A percentile compares a stretch with the other conserved stretches of the same genome.
Conservation (phyloP, 2,329 filamentous ascomycete species). For the Dissoconium aciculare region DNA sequence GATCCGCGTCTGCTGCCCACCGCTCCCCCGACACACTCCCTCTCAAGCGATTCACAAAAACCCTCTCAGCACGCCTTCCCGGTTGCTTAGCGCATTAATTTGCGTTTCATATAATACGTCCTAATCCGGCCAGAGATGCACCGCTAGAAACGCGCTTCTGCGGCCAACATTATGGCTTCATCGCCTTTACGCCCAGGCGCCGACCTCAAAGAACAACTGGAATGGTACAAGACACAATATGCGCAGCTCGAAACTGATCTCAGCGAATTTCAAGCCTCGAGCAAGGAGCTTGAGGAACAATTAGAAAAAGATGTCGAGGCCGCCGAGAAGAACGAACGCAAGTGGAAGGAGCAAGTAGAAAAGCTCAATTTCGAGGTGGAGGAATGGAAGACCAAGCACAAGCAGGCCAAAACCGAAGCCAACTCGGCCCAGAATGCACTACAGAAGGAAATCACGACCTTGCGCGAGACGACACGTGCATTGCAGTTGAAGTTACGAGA, state of each 20-base stretch:
- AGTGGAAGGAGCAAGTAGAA: conserved; percentile 76
- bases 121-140: conserved; percentile 20
- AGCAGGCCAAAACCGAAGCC: conserved; percentile 80
- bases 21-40: too few species aligned
- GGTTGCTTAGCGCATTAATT: too few species aligned
- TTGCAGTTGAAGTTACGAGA: conserved; percentile 76
- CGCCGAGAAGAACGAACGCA: conserved; percentile 81
- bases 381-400: conserved; percentile 99
- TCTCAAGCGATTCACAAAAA: too few species aligned
- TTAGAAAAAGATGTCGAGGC: conserved; percentile 92
- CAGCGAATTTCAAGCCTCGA: conserved; percentile 84
- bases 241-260: conserved; percentile 83
- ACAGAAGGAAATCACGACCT: conserved; percentile 87
- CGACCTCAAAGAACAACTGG: conserved; percentile 55
- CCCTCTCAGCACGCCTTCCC: too few species aligned
- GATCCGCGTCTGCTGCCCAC: too few species aligned
- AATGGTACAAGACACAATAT: conserved; percentile 94
- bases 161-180: conserved; percentile 19
- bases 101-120: too few species aligned
- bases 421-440: conserved; percentile 69
- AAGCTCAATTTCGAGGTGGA: conserved; percentile 75
- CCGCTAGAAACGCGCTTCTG: conserved; percentile 19
- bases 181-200: conserved; percentile 25
- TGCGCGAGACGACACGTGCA: conserved; percentile 71
- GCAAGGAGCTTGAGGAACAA: conserved; percentile 84